Conservation (phyloP, 169 alveolate species). For the Plasmodium berghei region DNA sequence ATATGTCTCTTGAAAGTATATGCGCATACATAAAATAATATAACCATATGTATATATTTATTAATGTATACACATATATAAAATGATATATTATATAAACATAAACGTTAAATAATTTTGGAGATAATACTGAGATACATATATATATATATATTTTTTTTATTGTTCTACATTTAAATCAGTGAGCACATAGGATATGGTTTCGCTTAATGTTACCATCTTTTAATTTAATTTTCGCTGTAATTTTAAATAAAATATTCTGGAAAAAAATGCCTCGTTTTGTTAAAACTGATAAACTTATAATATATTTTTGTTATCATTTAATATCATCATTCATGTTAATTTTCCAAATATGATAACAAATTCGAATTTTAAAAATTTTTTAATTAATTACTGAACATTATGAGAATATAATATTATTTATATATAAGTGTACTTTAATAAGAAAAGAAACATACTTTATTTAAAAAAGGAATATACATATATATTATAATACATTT, state of each 20-base stretch:
- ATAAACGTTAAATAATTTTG: too few species aligned
- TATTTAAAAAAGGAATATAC: too few species aligned
- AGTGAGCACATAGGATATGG: constrained; percentile 47
- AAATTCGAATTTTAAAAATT: constrained; percentile 3
- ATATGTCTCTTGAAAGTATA: not conserved
- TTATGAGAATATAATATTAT: too few species aligned
- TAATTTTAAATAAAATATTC: constrained; percentile 17
- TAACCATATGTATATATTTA: not conserved
- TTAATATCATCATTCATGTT: constrained; percentile 5
- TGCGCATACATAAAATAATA: not conserved
- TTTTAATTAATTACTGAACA: not conserved
- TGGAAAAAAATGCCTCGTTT: not conserved
- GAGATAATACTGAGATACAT: too few species aligned
- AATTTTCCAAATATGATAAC: not conserved
- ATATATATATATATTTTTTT: not conserved
- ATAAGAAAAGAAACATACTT: too few species aligned
- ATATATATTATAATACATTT: too few species aligned
- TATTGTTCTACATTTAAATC: constrained; percentile 34
- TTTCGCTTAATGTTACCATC: constrained; percentile 53
- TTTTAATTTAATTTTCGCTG: constrained; percentile 13
- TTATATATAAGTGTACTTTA: too few species aligned
- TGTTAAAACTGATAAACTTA: not conserved
- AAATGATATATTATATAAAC: not conserved
- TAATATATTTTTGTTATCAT: constrained; percentile 16
- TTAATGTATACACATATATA: constrained; percentile 14